phyloP scores from a whole-genome alignment of 2,329 filamentous ascomycete species.

The Fusarium nisikadoi region DNA sequence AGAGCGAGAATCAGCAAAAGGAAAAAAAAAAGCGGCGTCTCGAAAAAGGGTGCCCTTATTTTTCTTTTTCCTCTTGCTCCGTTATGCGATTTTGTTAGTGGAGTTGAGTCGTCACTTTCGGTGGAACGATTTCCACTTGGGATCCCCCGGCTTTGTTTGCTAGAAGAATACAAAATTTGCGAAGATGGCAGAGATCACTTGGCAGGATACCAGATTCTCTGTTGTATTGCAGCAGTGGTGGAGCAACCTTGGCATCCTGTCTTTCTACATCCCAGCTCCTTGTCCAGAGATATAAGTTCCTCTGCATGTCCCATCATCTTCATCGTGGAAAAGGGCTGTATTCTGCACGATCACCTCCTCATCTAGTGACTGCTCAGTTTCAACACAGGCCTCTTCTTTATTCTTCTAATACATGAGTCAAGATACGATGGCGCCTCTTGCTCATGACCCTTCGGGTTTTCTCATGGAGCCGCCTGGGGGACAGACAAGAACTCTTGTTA shows the following conservation, averaged over 20 bases:
- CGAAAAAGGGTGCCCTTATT: slow-evolving; percentile 11
- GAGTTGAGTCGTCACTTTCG: slow-evolving; percentile 41
- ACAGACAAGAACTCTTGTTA: slow-evolving; percentile 34
- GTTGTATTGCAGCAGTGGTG: slow-evolving; percentile 7
- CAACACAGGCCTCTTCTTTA: neutral
- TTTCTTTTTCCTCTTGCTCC: neutral
- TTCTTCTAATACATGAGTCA: neutral
- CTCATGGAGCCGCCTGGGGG: slow-evolving; percentile 43
- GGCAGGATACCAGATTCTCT: slow-evolving; percentile 19
- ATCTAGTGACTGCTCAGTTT: slow-evolving; percentile 15
- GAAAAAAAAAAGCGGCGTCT: neutral
- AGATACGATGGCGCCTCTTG: slow-evolving; percentile 68
- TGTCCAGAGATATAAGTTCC: slow-evolving; percentile 30
- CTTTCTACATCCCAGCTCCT: slow-evolving; percentile 13
- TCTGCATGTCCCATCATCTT: slow-evolving; percentile 17
- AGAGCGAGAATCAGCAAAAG: slow-evolving; percentile 7
- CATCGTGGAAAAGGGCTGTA: neutral
- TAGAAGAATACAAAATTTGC: neutral
- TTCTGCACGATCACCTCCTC: slow-evolving; percentile 15
- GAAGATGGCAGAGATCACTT: neutral
- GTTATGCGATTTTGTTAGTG: neutral
- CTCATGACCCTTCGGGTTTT: slow-evolving; percentile 46
- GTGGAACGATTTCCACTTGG: slow-evolving; percentile 39
- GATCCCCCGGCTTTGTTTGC: slow-evolving; percentile 12
- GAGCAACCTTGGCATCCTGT: slow-evolving; percentile 3